Evolutionary conservation across 441 rosid genomes (phyloP), one percentile per base, ranked within the genome.

Genomic region (Hura crepitans): DNA sequence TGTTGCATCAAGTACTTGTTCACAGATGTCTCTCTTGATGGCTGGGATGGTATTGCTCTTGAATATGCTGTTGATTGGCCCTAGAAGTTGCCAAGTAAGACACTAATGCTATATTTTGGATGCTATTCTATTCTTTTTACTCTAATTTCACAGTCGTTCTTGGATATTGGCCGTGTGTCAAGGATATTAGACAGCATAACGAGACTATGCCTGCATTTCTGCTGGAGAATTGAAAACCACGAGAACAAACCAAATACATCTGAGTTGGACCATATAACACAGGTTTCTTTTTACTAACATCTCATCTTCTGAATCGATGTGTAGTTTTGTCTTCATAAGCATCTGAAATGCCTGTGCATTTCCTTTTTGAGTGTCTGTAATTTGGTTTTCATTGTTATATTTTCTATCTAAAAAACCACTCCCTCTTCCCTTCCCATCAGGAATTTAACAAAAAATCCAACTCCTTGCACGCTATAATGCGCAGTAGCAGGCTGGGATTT

Each of bases 31-130:
- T 64, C 88, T 64, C 78, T 86, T 64, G 97, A 89, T 80, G 99
- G 98, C 45, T 95, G 99, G 99, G 95, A 90, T 78, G 95, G 89
- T 60, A 90, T 92, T 77, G 87, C 93, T 58, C 95, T 95, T 47
- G 97, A 92, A 79, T 95, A 92, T 84, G 80, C 96, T 75, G 85
- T 92, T 62, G 97, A 92, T 76, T 95, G 99, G 99, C 99, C 97
- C 65, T 86, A 92, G 71, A 93, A 92, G 76, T 71, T 95, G 75
- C 98, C 54, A 90, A 89, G 99, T 95, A 95, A 84, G 85, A 85
- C 72, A 75, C 74, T 67, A 37, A 60, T 71, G 68, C 66, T 62
- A 30, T 43, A n/a, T 45, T 59, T 20, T 65, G 49, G 45, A 56
- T 68, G 45, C 64, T 42, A 28, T 51, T 60, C 50, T 56, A 68